These are phyloP conservation scores for Wakefieldia striispora DNA, from an alignment of 768 basidiomycete species.

Conservation along the genomic window DNA sequence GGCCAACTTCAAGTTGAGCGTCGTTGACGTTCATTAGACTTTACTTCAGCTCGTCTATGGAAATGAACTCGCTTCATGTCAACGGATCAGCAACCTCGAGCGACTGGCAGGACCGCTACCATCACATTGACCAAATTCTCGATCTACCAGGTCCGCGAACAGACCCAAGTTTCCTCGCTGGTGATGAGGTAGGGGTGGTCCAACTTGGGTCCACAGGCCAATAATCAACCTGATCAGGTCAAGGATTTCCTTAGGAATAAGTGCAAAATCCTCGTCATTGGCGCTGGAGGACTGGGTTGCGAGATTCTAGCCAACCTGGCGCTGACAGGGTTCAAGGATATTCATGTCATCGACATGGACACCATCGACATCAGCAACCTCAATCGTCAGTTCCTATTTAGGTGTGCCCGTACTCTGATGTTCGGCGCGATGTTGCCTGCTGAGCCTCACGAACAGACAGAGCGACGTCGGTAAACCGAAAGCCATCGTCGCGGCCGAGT, in stretches of 20 bases:
- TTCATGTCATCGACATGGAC: slow-evolving; percentile 99
- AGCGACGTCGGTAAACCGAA: slow-evolving; percentile 95
- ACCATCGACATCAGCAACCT: slow-evolving; percentile 99
- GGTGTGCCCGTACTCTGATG: slow-evolving; percentile 45
- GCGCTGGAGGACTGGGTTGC: slow-evolving; percentile 95
- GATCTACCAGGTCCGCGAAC: slow-evolving; percentile 88
- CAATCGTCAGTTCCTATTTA: slow-evolving; percentile 96
- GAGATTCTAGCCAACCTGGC: slow-evolving; percentile 98
- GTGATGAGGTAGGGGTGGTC: slow-evolving; percentile 60
- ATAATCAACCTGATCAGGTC: slow-evolving; percentile 48
- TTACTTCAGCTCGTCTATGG: slow-evolving; percentile 22
- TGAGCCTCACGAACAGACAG: slow-evolving; percentile 42
- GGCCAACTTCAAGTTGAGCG: background rate
- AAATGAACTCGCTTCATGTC: slow-evolving; percentile 17
- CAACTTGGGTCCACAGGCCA: background rate
- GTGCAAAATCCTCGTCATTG: slow-evolving; percentile 95
- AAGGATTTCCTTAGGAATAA: slow-evolving; percentile 81
- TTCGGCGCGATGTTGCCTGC: background rate
- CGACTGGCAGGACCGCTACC: slow-evolving; percentile 66
- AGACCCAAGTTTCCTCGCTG: slow-evolving; percentile 77
- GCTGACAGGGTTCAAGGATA: slow-evolving; percentile 94
- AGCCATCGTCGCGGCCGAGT: slow-evolving; percentile 91
- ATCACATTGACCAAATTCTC: slow-evolving; percentile 83
- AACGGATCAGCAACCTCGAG: slow-evolving; percentile 37
- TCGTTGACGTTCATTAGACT: slow-evolving; percentile 15